These are phyloP conservation scores for Globisporangium nunn DNA, from an alignment of 352 stramenopile genomes.

Conservation along the genomic window DNA sequence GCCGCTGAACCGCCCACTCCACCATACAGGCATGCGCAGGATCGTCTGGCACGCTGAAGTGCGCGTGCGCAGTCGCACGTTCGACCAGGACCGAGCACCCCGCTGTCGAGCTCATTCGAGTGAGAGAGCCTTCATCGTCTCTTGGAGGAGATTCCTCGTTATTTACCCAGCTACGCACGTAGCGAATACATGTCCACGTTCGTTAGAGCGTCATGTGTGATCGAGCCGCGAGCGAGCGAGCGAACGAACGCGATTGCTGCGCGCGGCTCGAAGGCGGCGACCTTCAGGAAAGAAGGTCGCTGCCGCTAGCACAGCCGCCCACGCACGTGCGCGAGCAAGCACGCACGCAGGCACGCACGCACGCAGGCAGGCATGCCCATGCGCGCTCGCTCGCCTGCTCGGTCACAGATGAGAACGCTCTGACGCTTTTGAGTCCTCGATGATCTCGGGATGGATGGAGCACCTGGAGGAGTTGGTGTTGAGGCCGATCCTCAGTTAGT, in stretches of 20 bases:
- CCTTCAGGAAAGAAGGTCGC: neutral
- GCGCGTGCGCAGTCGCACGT: neutral
- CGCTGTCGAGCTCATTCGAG: neutral
- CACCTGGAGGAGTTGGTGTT: too few species aligned
- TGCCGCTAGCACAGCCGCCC: neutral
- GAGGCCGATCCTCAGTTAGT: too few species aligned
- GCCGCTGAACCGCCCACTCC: neutral
- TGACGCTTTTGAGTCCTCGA: too few species aligned
- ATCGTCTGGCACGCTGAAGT: neutral
- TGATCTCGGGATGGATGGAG: too few species aligned
- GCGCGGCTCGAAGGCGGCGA: neutral
- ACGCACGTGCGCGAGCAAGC: neutral
- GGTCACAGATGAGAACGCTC: too few species aligned
- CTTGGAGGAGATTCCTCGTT: neutral
- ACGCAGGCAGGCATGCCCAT: too few species aligned
- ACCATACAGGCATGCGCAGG: neutral
- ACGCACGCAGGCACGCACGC: too few species aligned
- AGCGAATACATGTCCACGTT: conserved; percentile 11
- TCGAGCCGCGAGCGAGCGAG: neutral
- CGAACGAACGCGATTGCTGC: neutral
- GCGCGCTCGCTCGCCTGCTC: too few species aligned
- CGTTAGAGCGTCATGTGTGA: conserved; percentile 9
- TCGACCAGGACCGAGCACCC: neutral
- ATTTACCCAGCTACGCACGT: conserved; percentile 7
- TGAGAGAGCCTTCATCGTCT: neutral